Evolutionary conservation across 805 yeast species (phyloP).

Genomic region (Starmerella potacharoeniae): DNA sequence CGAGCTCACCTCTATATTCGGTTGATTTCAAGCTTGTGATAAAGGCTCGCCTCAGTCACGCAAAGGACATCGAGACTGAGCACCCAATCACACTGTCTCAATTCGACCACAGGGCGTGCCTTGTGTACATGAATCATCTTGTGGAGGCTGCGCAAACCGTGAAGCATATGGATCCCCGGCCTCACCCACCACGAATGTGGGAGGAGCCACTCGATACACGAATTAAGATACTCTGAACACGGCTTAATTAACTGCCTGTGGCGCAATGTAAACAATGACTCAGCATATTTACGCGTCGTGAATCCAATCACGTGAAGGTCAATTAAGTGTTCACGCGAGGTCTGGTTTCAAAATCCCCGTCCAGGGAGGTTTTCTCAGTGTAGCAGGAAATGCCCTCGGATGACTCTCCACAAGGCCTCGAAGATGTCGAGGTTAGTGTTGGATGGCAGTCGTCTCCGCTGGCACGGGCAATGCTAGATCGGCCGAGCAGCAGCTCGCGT

Average conservation of each 20-base stretch:
- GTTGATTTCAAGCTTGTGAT: slow-evolving; percentile 28
- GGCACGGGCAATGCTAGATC: not conserved
- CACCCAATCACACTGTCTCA: slow-evolving; percentile 29
- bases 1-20: slow-evolving; percentile 28
- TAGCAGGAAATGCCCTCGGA: not conserved
- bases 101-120: slow-evolving; percentile 30
- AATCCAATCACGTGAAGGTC: not conserved
- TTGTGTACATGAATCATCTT: slow-evolving; percentile 28
- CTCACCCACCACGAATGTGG: slow-evolving; percentile 19
- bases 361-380: not conserved
- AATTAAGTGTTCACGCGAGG: not conserved
- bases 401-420: slow-evolving; percentile 4
- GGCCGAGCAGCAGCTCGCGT: slow-evolving; percentile 3
- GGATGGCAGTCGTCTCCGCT: slow-evolving; percentile 4
- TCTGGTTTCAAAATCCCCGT: not conserved
- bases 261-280: slow-evolving; percentile 1
- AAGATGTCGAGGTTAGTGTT: slow-evolving; percentile 2
- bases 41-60: slow-evolving; percentile 30
- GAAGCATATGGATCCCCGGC: slow-evolving; percentile 12
- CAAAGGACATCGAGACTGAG: slow-evolving; percentile 31
- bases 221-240: not conserved
- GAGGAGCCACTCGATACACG: slow-evolving; percentile 13
- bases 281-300: not conserved
- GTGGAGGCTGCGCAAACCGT: slow-evolving; percentile 28
- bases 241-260: not conserved